These are phyloP conservation scores for Senecio squalidus DNA, from an alignment of 140 eudicot species.

Conservation along the genomic window DNA sequence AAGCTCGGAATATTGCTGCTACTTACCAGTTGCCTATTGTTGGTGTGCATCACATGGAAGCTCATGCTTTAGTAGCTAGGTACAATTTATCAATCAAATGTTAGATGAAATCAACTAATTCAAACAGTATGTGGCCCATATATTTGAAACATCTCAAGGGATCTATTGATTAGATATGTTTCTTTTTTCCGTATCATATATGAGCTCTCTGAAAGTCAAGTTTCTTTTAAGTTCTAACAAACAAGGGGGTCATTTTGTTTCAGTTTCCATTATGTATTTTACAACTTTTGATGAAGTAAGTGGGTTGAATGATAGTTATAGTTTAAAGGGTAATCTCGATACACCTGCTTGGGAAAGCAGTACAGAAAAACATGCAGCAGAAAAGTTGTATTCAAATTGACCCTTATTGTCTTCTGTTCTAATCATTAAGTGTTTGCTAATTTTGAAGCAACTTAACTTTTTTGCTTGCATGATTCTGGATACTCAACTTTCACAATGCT, in stretches of 20 bases:
- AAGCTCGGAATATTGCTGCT: conserved; percentile 87
- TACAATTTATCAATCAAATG: conserved; percentile 9
- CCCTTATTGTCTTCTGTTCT: conserved; percentile 24
- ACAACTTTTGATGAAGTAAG: conserved; percentile 16
- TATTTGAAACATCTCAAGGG: neutral
- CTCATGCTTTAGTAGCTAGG: conserved; percentile 97
- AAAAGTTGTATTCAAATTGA: conserved; percentile 17
- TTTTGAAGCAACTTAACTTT: conserved; percentile 20
- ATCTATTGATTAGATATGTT: neutral
- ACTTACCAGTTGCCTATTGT: conserved; percentile 63
- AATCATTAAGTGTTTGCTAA: conserved; percentile 29
- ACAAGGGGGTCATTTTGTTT: conserved; percentile 17
- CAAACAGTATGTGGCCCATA: conserved; percentile 4
- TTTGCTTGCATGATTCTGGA: conserved; percentile 11
- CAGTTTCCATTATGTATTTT: conserved; percentile 11
- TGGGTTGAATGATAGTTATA: conserved; percentile 15
- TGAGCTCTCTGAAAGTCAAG: neutral
- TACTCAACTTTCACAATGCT: conserved; percentile 26
- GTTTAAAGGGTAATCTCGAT: conserved; percentile 20
- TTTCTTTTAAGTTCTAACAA: conserved; percentile 1
- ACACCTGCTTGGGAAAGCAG: conserved; percentile 21
- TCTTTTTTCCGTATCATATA: conserved; percentile 4
- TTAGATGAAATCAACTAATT: neutral
- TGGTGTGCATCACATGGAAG: conserved; percentile 99
- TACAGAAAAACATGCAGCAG: conserved; percentile 32